A percentile compares a stretch with the other conserved stretches of the same genome.
Conservation (phyloP, 73 alveolate genomes). For the Paramecium biaurelia region DNA sequence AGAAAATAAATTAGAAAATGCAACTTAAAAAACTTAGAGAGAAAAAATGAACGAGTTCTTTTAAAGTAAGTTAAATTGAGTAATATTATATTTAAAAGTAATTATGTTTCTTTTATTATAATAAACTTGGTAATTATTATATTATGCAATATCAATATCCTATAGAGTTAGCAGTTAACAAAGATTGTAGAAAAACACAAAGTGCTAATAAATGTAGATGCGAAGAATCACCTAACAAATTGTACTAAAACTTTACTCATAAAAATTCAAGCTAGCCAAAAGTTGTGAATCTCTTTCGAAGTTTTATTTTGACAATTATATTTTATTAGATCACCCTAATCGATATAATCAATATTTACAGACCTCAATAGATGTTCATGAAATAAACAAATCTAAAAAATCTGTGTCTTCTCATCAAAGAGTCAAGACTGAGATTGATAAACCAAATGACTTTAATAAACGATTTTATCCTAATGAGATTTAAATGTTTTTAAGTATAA, state of each 20-base stretch:
- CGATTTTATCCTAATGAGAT: slow-evolving; percentile 23
- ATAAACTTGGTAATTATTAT: neutral
- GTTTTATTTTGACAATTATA: neutral
- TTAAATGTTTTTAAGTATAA: neutral
- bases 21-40: neutral
- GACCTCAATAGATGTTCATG: slow-evolving; percentile 28
- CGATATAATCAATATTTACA: neutral
- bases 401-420: neutral
- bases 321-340: neutral
- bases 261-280: slow-evolving; percentile 19
- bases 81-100: neutral
- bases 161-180: neutral
- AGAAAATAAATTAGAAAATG: neutral
- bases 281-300: neutral
- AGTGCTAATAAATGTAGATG: slow-evolving; percentile 37
- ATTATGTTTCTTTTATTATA: neutral
- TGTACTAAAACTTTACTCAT: neutral
- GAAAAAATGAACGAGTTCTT: neutral
- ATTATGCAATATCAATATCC: neutral
- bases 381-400: neutral
- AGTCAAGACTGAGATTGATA: neutral
- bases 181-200: slow-evolving; percentile 22
- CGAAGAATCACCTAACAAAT: neutral
- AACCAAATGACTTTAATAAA: neutral
- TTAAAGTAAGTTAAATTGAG: neutral